Evolutionary conservation across 1,139 yeast species (phyloP), one percentile per base, ranked within the genome.

Genomic region (Taphrina communis): DNA sequence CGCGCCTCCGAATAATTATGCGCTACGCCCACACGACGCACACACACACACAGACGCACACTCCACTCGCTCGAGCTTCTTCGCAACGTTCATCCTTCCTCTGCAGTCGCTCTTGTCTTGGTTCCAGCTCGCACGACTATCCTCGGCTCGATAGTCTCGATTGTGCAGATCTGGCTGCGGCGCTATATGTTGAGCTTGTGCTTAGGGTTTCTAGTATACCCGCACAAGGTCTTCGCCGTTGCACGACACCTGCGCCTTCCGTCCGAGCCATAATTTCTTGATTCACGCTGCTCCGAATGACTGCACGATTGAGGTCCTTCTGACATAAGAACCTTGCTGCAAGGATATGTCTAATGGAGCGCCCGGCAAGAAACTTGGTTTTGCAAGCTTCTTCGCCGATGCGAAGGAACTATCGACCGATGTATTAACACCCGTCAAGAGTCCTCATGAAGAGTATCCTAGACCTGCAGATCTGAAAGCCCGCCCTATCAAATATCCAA

Each of bases 321-420:
- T 17, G 19, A 12, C 3, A 12, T 7, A 17, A 7, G 48, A 7
- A 2, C 3, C 19, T 14, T 14, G 12, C 5, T 2, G 42, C 42
- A 44, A n/a, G 53, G 17, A 55, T 39, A 39, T 56, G 66, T 62
- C 66, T 25, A 58, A 53, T 46, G 62, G 53, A 19, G 21, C 39
- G 9, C 17, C 39, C 36, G 63, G 65, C 52, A 57, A 59, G 56
- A 60, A n/a, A 46, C 51, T 58, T 25, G 62, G 62, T 14, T 58
- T 58, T 31, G 62, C 62, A 31, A 58, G 62, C 41, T 58, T 58
- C 53, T 58, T 58, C 17, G 39, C 51, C 14, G 44, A 25, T 8
- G 25, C 62, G 39, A 58, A 44, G 14, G 61, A 53, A 17, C 5
- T n/a, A 9, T 19, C 44, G 8, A 35, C 46, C 48, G 66, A 52